Evolutionary conservation across 805 yeast genomes (phyloP).

Genomic region (Candida mattraensis): DNA sequence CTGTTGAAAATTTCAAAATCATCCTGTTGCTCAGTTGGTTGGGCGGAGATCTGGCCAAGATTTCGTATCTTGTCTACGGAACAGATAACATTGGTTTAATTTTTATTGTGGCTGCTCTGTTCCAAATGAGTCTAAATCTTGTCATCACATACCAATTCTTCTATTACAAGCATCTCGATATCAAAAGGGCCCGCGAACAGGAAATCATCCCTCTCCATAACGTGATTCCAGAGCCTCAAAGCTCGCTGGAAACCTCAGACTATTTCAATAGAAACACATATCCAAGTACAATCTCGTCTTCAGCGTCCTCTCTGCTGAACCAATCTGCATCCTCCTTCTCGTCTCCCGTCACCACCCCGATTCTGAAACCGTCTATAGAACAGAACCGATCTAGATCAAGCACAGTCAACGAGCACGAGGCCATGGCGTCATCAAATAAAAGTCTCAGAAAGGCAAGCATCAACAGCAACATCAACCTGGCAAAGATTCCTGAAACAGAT

Average conservation of each 20-base stretch:
- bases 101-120: constrained; percentile 68
- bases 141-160: constrained; percentile 72
- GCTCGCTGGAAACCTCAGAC: constrained; percentile 2
- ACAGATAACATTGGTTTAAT: constrained; percentile 65
- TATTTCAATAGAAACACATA: no score
- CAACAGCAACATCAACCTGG: constrained; percentile 9
- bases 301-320: constrained; percentile 9
- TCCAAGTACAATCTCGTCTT: constrained; percentile 6
- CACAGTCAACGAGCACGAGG: constrained; percentile 24
- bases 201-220: constrained; percentile 3
- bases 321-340: constrained; percentile 12
- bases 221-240: constrained; percentile 4
- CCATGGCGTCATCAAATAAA: constrained; percentile 5
- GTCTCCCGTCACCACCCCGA: constrained; percentile 15
- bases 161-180: constrained; percentile 47
- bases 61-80: constrained; percentile 72
- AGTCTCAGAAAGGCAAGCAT: constrained; percentile 12
- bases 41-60: constrained; percentile 82
- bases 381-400: constrained; percentile 23
- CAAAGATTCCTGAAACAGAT: constrained; percentile 2
- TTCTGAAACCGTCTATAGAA: constrained; percentile 13
- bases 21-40: constrained; percentile 81
- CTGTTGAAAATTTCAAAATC: constrained; percentile 76
- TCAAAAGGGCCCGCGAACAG: constrained; percentile 2
- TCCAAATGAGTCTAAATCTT: constrained; percentile 75